phyloP scores from a whole-genome alignment of 163 green algal species.

The Picocystis sp. region DNA sequence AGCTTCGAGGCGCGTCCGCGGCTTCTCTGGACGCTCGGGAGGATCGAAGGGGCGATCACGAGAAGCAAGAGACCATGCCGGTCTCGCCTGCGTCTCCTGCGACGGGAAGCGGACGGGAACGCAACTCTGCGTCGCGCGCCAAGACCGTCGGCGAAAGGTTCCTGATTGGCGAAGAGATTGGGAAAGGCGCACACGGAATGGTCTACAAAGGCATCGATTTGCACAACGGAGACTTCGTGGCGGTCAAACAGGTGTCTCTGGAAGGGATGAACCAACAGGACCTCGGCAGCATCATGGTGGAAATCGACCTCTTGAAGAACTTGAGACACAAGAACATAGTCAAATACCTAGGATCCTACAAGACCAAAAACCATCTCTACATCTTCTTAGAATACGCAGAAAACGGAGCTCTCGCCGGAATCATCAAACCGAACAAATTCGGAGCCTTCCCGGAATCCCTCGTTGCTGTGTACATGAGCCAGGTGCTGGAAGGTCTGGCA shows the following conservation, averaged over 20 bases:
- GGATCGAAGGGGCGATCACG: too few species aligned
- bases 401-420: constrained; percentile 50
- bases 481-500: constrained; percentile 45
- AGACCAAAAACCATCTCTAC: constrained; percentile 77
- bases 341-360: constrained; percentile 83
- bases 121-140: too few species aligned
- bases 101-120: too few species aligned
- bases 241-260: constrained; percentile 89
- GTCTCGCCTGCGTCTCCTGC: too few species aligned
- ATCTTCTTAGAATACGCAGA: constrained; percentile 96
- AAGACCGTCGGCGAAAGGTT: constrained; percentile 13
- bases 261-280: constrained; percentile 43
- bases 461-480: constrained; percentile 66
- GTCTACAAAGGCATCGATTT: constrained; percentile 81
- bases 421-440: constrained; percentile 68
- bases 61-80: too few species aligned
- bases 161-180: constrained; percentile 74
- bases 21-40: too few species aligned
- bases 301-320: constrained; percentile 79
- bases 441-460: constrained; percentile 65
- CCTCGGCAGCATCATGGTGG: constrained; percentile 63
- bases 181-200: constrained; percentile 64
- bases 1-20: too few species aligned
- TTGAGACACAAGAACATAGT: constrained; percentile 94
- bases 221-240: constrained; percentile 62